Evolutionary conservation across 805 yeast species (phyloP), one percentile per base, ranked within the genome.

Genomic region (Candida quercuum): DNA sequence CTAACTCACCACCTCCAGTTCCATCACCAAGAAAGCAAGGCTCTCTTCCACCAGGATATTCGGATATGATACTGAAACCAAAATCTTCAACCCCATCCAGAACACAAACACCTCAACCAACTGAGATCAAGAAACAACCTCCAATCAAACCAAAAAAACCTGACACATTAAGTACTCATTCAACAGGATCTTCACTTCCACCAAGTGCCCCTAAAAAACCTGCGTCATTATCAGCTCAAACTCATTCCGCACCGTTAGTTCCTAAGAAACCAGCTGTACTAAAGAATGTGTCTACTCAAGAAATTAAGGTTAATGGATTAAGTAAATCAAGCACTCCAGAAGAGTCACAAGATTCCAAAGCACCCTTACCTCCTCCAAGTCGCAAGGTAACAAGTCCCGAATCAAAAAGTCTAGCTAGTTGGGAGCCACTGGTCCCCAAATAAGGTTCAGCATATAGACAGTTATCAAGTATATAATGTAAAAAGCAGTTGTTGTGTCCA

Each of bases 41-140:
- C 13, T 20, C 43, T 1, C 50, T 62, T 5, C 69, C 69, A 21
- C 70, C 69, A 7, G 69, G 69, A 0, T 63, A 57, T 32, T 51
- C 56, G 23, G 62, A 54, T 18, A 26, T 52, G 4, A 44, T 65
- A 7, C 40, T 66, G 31, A 57, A 59, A 4, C 69, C 69, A 19
- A 62, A 48, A 42, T 59, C 56, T 6, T 47, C 52, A 3, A 39
- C 48, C 12, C 52, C 50, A 28, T 47, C 39, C 23, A 41, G 42
- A 32, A 32, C 42, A 12, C 23, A 41, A n/a, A 41, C 51, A 13
- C 48, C 54, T 15, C 26, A 35, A 18, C 39, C 42, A 16, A 37
- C 20, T 28, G 22, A 36, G 21, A 36, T 37, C 32, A 41, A 41
- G 21, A 46, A 47, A 33, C 32, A 35, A 15, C 49, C 43, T 32